Percentiles rank a stretch among this genome's conserved stretches.
Conservation (phyloP, 352 stramenopile species). For the Pythium plurisporium region DNA sequence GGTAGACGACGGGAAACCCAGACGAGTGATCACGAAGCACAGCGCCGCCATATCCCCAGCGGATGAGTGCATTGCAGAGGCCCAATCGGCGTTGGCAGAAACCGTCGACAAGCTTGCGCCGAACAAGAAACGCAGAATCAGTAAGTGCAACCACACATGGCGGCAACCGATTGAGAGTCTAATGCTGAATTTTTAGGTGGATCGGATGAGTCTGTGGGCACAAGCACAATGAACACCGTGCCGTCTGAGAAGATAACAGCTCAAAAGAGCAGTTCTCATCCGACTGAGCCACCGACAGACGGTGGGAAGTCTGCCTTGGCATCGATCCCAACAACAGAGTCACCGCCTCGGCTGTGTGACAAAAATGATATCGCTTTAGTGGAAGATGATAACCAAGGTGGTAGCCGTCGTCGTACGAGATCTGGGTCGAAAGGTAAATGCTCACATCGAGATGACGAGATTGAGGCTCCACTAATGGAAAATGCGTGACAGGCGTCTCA, state of each 20-base stretch:
- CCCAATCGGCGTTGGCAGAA: background rate
- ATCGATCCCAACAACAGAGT: background rate
- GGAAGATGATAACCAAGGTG: background rate
- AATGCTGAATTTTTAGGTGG: too few species aligned
- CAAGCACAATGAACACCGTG: too few species aligned
- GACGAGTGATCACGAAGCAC: background rate
- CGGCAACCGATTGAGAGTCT: too few species aligned
- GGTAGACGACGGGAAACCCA: background rate
- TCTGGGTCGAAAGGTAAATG: constrained; percentile 2
- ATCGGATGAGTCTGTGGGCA: too few species aligned
- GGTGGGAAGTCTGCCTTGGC: background rate
- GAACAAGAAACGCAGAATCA: background rate
- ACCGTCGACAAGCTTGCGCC: background rate
- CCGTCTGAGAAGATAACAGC: background rate
- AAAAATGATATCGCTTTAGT: background rate
- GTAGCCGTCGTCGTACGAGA: constrained; percentile 11
- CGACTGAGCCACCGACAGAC: background rate
- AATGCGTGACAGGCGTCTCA: background rate
- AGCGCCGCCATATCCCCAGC: constrained; percentile 6
- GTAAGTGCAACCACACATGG: too few species aligned
- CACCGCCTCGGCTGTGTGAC: too few species aligned
- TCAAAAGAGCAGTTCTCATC: background rate
- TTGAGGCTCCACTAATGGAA: background rate
- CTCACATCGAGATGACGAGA: background rate
- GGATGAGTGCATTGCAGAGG: background rate